Evolutionary conservation across 768 basidiomycete genomes (phyloP), one percentile per base, ranked within the genome.

Genomic region (Suillus fuscotomentosus): DNA sequence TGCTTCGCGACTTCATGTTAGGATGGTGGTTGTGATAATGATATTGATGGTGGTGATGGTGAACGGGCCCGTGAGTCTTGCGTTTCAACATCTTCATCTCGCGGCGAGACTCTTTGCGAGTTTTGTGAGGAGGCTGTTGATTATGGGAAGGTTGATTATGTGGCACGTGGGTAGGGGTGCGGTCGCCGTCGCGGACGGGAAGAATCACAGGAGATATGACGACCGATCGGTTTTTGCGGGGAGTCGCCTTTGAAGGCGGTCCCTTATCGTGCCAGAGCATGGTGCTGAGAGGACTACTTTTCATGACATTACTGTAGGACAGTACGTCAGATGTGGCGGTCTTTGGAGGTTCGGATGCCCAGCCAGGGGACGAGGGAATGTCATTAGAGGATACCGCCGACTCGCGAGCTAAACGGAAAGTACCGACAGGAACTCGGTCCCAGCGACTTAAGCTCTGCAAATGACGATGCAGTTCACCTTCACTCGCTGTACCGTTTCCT

Each of bases 401-500:
- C 42, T 60, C 65, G 72, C 86, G 81, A 7, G 86, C 87, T 54
- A 88, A 84, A 38, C 89, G 84, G 80, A 92, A 92, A 14, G 90
- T 87, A 61, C 83, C 83, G 64, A 92, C 86, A 8, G 90, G 87
- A 57, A 92, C 85, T 47, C 83, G 79, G 66, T 92, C 91, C 92
- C 92, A 93, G 9, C 91, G 81, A 60, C 77, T 84, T 31, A 91
- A 79, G 62, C 77, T 85, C 70, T 82, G 81, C 17, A 80, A 70
- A 57, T 83, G 82, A 60, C 75, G 75, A 8, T 78, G 78, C 7
- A 60, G 66, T 48, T 77, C 77, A 54, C 65, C 68, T 43, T 83
- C 82, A 53, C 68, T 76, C 34, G 77, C 76, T 48, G 71, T 70
- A 15, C 73, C 72, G 20, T 72, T 67, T 45, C 71, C 72, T 64